Percentiles rank a stretch among this genome's conserved stretches.
phyloP scores from a whole-genome alignment of 768 basidiomycete genomes.

The Termitomyces sp. region DNA sequence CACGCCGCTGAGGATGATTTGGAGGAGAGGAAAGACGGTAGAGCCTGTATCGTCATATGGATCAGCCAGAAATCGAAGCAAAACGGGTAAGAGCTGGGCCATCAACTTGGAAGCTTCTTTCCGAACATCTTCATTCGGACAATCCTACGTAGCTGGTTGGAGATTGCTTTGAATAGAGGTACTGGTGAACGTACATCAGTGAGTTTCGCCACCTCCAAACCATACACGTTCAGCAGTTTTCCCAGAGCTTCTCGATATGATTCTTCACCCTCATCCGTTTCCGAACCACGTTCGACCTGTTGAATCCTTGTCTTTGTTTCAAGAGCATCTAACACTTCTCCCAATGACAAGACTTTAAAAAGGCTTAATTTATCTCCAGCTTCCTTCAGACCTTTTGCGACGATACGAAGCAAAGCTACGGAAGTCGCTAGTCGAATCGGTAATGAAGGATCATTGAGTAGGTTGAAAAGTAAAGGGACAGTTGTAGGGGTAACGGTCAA shows the following conservation, averaged over 20 bases:
- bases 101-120: slow-evolving; percentile 61
- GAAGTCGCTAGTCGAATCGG: slow-evolving; percentile 82
- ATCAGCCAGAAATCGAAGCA: slow-evolving; percentile 87
- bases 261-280: slow-evolving; percentile 83
- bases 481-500: slow-evolving; percentile 89
- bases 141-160: slow-evolving; percentile 39
- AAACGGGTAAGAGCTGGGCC: slow-evolving; percentile 65
- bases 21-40: slow-evolving; percentile 78
- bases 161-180: not conserved
- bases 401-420: slow-evolving; percentile 72
- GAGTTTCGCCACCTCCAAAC: slow-evolving; percentile 78
- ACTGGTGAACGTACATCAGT: slow-evolving; percentile 55
- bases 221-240: slow-evolving; percentile 74
- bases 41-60: slow-evolving; percentile 84
- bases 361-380: slow-evolving; percentile 85
- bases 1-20: slow-evolving; percentile 68
- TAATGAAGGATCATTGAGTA: slow-evolving; percentile 73
- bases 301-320: slow-evolving; percentile 70
- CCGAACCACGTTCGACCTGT: slow-evolving; percentile 57
- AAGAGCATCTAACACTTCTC: slow-evolving; percentile 73
- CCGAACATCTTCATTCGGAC: slow-evolving; percentile 49
- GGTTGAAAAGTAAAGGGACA: slow-evolving; percentile 75
- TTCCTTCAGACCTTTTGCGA: slow-evolving; percentile 93
- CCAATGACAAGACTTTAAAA: slow-evolving; percentile 82
- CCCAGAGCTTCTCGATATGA: slow-evolving; percentile 87